Conservation (phyloP, 768 basidiomycete genomes). For the Suillus plorans region DNA sequence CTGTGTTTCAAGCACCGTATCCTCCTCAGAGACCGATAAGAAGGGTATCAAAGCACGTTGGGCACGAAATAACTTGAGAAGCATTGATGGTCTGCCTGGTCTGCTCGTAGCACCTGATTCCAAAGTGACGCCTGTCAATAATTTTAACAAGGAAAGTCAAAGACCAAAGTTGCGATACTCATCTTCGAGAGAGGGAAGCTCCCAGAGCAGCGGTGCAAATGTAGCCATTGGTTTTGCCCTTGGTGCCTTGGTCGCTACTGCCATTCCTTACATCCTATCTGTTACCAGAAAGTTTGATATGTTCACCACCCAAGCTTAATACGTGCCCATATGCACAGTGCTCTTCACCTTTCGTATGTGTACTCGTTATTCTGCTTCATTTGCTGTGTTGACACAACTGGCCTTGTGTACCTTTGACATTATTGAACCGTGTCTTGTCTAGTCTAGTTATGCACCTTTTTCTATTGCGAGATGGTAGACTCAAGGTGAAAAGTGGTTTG, state of each 20-base stretch:
- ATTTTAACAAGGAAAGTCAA: constrained; percentile 17
- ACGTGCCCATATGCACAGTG: neutral
- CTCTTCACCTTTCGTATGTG: neutral
- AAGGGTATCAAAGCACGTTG: constrained; percentile 55
- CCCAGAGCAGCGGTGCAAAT: neutral
- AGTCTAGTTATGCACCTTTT: neutral
- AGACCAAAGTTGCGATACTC: constrained; percentile 11
- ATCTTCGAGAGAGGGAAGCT: neutral
- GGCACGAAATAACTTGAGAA: constrained; percentile 44
- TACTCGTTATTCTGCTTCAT: neutral
- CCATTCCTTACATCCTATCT: constrained; percentile 5
- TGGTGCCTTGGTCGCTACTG: constrained; percentile 13
- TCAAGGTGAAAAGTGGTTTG: neutral
- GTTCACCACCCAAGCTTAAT: neutral
- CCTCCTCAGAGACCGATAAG: constrained; percentile 4
- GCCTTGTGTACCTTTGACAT: neutral
- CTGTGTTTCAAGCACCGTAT: constrained; percentile 12
- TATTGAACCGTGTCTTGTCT: neutral
- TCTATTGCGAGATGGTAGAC: neutral
- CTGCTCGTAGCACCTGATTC: constrained; percentile 31
- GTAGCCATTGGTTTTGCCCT: constrained; percentile 21
- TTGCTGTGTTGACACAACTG: neutral
- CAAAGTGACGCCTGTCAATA: constrained; percentile 12
- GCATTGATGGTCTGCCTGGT: constrained; percentile 61
- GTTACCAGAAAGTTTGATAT: neutral